Evolutionary conservation across 306 rosid genomes (phyloP), one percentile per base, ranked within the genome.

Genomic region (Styphnolobium japonicum): DNA sequence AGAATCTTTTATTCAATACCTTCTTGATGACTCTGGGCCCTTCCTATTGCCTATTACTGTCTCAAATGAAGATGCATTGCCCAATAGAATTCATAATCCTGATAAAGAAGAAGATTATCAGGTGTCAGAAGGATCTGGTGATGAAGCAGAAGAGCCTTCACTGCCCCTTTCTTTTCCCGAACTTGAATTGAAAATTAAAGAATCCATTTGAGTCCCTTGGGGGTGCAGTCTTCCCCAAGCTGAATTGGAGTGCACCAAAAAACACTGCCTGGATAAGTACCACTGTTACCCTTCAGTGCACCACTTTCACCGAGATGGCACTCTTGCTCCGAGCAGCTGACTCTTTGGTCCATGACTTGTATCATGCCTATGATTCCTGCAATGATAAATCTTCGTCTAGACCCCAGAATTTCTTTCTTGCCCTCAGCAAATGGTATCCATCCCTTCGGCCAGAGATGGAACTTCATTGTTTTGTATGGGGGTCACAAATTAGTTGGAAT

Each of bases 201-300:
- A 81, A 19, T 94, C 94, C 7, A 86, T 92, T n/a, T 7, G 80
- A 75, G 71, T 84, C 92, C 22, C 93, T 94, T 69, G 94, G 97
- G 15, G 97, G 94, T 58, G 88, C 87, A 2, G 81, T 90, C 71
- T 90, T 92, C 71, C 97, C 98, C 6, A 94, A 94, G 77, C 71
- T 94, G 79, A 94, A 90, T 79, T 90, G 97, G 98, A 90, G 92
- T 71, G 92, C 98, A 21, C 98, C 98, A 4, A 94, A 94, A 76
- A 94, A 94, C 68, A 74, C 96, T 6, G 88, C 94, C 21, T 94
- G 96, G 97, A 92, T 94, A 33, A 89, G 93, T 64, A 67, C 94
- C 11, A 75, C 67, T 4, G 89, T 89, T 21, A 85, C 67, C 18
- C 89, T 90, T 53, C 49, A 80, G 10, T 92, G 98, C 81, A 79